Evolutionary conservation across 192 early-diverging fungal genomes (phyloP), one percentile per base, ranked within the genome.

Genomic region (Linnemannia schmuckeri): DNA sequence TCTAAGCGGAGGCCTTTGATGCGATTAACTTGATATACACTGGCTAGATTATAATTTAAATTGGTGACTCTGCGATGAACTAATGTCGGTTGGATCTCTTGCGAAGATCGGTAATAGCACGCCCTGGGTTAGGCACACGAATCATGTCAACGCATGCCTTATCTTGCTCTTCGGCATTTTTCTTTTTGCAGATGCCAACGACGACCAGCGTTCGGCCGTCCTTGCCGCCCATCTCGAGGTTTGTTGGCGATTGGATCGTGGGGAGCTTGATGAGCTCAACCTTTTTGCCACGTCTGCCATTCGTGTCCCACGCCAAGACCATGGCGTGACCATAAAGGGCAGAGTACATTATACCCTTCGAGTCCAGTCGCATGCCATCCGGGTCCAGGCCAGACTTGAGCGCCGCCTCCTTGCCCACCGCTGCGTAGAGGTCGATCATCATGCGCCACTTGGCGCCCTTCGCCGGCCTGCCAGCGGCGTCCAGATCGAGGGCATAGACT

Each of bases 291-390:
- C n/a, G 75, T 35, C 37, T 76, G 57, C 75, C 75, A 22, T 63
- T 76, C 38, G 75, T 76, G 22, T 76, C 75, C 75, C 75, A 76
- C n/a, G 75, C 75, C 75, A 76, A 76, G 75, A 76, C 75, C 38
- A 30, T 33, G 40, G 54, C 75, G 40, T 76, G 75, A 27, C 37
- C 75, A 76, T 76, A 63, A 66, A 76, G 75, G 37, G 75, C 55
- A 63, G 75, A 76, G 55, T 76, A 76, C 75, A 76, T 76, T n/a
- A 76, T 76, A 41, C 75, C 75, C 75, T 76, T 76, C 75, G 40
- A 63, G 75, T 76, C 75, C 75, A 76, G 38, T 76, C 75, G 75
- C 75, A 76, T 76, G 41, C 75, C 75, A 44, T 76, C 75, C n/a
- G 75, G 75, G 57, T 76, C 75, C 75, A 76, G 55, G 22, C 75